Evolutionary conservation across 2,329 filamentous ascomycete species (phyloP).

Genomic region (Dactylellina sp.): DNA sequence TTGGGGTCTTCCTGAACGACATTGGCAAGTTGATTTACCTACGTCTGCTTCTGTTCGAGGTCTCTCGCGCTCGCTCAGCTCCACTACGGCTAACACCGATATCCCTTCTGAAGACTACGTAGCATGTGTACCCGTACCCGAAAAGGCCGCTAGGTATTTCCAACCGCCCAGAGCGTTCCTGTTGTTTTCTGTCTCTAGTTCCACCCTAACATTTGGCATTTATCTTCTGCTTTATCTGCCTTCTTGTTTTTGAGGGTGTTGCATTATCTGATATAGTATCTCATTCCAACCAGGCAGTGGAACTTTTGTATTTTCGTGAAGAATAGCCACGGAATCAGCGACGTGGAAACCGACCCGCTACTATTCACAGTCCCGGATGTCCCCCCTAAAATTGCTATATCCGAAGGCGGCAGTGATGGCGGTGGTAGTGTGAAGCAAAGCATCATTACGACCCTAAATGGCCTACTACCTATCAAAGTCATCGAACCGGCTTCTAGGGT

Average conservation of each 20-base stretch:
- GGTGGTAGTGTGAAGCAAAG: conserved; percentile 52
- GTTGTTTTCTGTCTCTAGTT: not conserved
- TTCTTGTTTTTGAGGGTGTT: too few relatives aligned
- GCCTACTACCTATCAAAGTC: conserved; percentile 53
- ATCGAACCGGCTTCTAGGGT: conserved; percentile 55
- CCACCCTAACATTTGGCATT: conserved; percentile 6
- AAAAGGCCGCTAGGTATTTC: conserved; percentile 57
- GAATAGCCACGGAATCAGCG: conserved; percentile 64
- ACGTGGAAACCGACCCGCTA: conserved; percentile 68
- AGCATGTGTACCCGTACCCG: conserved; percentile 60
- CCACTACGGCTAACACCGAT: conserved; percentile 1
- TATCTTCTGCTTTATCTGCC: not conserved
- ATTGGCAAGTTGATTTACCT: conserved; percentile 68
- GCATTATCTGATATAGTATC: not conserved
- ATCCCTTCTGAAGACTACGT: conserved; percentile 56
- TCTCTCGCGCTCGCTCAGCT: too few relatives aligned
- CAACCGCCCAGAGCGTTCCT: not conserved
- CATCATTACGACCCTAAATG: conserved; percentile 57
- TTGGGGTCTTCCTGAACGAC: conserved; percentile 67
- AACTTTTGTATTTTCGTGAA: conserved; percentile 75
- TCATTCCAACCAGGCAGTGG: conserved; percentile 73
- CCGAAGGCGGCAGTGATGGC: conserved; percentile 36
- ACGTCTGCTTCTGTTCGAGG: not conserved
- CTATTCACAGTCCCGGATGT: conserved; percentile 74
- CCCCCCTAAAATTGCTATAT: conserved; percentile 71